phyloP scores from a whole-genome alignment of 164 flowering plant genomes.

The Tetracentron sinense region DNA sequence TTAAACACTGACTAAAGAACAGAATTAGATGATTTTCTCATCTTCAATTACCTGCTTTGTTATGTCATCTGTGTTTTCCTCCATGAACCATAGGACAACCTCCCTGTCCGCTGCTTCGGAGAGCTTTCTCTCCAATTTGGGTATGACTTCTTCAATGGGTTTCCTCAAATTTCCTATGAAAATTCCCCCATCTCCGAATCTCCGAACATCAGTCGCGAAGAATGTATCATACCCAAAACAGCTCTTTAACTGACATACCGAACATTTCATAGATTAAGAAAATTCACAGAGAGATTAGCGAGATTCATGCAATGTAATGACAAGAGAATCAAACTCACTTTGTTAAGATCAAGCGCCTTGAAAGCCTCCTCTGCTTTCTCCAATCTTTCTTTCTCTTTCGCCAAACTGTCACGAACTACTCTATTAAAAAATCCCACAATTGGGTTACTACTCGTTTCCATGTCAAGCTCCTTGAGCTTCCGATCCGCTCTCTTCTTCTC shows the following conservation, averaged over 20 bases:
- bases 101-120: constrained; percentile 85
- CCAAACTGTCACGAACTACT: constrained; percentile 50
- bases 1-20: neutral
- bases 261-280: neutral
- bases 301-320: neutral
- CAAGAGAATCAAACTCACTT: constrained; percentile 34
- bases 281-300: neutral
- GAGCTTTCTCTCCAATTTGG: constrained; percentile 79
- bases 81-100: constrained; percentile 91
- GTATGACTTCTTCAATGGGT: constrained; percentile 81
- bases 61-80: constrained; percentile 71
- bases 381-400: constrained; percentile 69
- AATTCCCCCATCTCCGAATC: constrained; percentile 96
- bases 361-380: constrained; percentile 83
- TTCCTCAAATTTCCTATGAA: constrained; percentile 87
- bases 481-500: constrained; percentile 93
- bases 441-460: constrained; percentile 55
- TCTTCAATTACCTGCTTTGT: constrained; percentile 62
- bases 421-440: constrained; percentile 47
- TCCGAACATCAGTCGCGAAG: constrained; percentile 85
- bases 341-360: constrained; percentile 89
- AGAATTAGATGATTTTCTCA: neutral
- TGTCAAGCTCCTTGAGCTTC: constrained; percentile 82
- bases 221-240: constrained; percentile 92
- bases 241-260: constrained; percentile 58